These are phyloP conservation scores for Penicillium herquei DNA, from an alignment of 495 filamentous ascomycete species.

Conservation along the genomic window DNA sequence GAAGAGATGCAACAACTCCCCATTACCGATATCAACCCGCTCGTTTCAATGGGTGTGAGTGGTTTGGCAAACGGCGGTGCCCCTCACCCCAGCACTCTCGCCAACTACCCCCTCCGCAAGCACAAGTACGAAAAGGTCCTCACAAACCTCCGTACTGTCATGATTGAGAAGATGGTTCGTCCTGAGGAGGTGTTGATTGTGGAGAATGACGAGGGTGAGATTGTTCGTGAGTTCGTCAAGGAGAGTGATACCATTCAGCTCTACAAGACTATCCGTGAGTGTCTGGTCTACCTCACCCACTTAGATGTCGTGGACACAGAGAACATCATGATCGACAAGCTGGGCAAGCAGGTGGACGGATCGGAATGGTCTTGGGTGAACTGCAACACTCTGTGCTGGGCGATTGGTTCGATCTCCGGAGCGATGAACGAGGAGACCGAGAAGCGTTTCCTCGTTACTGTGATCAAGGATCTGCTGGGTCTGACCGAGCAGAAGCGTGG, in stretches of 20 bases:
- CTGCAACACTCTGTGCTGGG: conserved; percentile 99
- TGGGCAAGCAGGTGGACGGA: conserved; percentile 90
- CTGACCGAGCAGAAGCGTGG: conserved; percentile 98
- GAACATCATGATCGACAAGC: conserved; percentile 98
- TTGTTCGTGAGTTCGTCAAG: conserved; percentile 98
- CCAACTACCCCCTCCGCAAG: conserved; percentile 88
- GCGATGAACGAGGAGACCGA: conserved; percentile 99
- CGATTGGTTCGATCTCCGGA: conserved; percentile 95
- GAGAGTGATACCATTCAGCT: conserved; percentile 98
- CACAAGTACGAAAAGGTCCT: conserved; percentile 95
- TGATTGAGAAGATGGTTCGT: conserved; percentile 99
- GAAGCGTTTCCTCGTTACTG: conserved; percentile 95
- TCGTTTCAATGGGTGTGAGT: conserved; percentile 73
- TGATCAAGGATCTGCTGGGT: conserved; percentile 98
- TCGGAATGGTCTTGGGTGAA: conserved; percentile 98
- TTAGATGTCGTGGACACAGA: conserved; percentile 97
- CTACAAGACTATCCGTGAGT: conserved; percentile 98
- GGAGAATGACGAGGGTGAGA: conserved; percentile 98
- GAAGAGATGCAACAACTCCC: conserved; percentile 97
- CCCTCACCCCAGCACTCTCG: conserved; percentile 75
- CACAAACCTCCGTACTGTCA: conserved; percentile 89
- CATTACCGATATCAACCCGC: conserved; percentile 84
- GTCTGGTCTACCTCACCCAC: conserved; percentile 96
- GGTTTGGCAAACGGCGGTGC: conserved; percentile 75
- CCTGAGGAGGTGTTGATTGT: conserved; percentile 99